Evolutionary conservation across 768 basidiomycete genomes (phyloP), one percentile per base, ranked within the genome.

Genomic region (Lactarius deliciosus): DNA sequence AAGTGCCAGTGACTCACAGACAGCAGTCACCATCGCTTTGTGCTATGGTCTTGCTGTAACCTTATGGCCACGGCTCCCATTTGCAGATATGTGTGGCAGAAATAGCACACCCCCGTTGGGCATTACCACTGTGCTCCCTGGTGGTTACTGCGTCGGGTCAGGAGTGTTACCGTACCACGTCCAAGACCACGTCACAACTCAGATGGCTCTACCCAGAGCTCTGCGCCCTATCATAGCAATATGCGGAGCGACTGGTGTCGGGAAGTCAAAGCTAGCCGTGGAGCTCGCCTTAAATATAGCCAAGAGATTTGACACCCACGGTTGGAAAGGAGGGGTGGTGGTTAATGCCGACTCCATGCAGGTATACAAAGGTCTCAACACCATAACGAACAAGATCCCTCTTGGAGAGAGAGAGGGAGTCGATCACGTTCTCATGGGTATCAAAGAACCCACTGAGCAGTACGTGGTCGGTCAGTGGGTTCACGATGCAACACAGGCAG

Each of bases 331-430:
- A 15, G 89, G 87, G 9, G 86, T 87, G 73, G 83, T 98, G 70
- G 88, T 99, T 74, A 98, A 98, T 74, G 93, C 96, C 11, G 97
- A 99, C 77, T 87, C 96, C 15, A 98, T 99, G 96, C 97, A 99
- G 76, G 88, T 94, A 15, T 98, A 98, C 76, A 80, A 81, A 20
- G 96, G 96, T 0, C 83, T 98, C 76, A 91, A 97, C 76, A 80
- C 96, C 60, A 88, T 98, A 72, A 98, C 96, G 32, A 98, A 98
- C 78, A 98, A 99, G 78, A 83, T 95, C 18, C 85, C 95, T 1
- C 72, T 80, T 15, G 78, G 82, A 34, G 95, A 99, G 77, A 87
- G 82, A 74, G 80, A 84, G 57, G 94, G 92, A 5, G 80, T 99
- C 22, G 88, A 90, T 25, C 97, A 99, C 78, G 86, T 91, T 64